These are phyloP conservation scores for Haplosporangium sp. DNA, from an alignment of 371 early-diverging fungal genomes.

Conservation along the genomic window DNA sequence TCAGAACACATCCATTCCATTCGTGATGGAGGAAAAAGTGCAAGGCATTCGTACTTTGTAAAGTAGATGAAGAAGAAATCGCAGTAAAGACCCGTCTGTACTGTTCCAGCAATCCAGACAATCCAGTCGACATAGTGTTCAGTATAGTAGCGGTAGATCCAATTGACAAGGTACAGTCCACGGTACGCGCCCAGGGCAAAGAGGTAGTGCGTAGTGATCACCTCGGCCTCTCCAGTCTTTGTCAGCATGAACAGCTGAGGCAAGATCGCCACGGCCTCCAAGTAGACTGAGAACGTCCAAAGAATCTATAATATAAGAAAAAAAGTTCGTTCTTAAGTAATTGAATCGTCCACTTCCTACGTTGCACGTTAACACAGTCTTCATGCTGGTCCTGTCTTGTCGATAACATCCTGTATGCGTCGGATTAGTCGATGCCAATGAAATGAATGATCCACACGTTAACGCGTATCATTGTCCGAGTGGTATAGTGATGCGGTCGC, in stretches of 20 bases:
- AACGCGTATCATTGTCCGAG: too few relatives aligned
- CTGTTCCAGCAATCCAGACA: constrained; percentile 84
- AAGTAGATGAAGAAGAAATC: constrained; percentile 99
- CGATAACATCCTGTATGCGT: too few relatives aligned
- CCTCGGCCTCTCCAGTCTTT: constrained; percentile 98
- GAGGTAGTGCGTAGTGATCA: constrained; percentile 98
- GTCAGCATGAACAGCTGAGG: constrained; percentile 98
- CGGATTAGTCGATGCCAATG: too few relatives aligned
- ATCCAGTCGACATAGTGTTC: constrained; percentile 74
- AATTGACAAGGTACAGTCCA: constrained; percentile 94
- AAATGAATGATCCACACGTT: too few relatives aligned
- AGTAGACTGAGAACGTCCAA: constrained; percentile 97
- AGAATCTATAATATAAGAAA: constrained; percentile 66
- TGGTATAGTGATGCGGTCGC: too few relatives aligned
- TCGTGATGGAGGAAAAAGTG: neutral
- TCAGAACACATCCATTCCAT: neutral
- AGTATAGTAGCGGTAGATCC: constrained; percentile 90
- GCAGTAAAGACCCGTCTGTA: constrained; percentile 97
- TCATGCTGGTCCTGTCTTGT: too few relatives aligned
- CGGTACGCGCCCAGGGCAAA: constrained; percentile 99
- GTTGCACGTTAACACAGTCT: too few relatives aligned
- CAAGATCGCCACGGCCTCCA: constrained; percentile 98
- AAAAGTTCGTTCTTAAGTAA: neutral
- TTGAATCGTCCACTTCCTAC: neutral
- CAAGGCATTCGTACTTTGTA: constrained; percentile 73